Evolutionary conservation across 768 basidiomycete genomes (phyloP), one percentile per base, ranked within the genome.

Genomic region (Hericium coralloides): DNA sequence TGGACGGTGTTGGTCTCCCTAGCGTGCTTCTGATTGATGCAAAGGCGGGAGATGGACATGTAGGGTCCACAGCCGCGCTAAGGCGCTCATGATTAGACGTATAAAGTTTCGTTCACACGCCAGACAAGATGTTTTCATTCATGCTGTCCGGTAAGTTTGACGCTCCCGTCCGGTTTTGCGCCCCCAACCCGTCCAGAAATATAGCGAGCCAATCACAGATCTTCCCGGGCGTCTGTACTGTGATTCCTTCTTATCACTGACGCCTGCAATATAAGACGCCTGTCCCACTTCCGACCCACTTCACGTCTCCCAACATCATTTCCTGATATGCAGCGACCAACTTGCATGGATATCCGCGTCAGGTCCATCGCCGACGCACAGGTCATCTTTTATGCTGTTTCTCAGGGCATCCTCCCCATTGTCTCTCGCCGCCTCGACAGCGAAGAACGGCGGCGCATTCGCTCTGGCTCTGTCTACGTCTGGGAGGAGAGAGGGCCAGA

Each of bases 401-500:
- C 74, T 8, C 72, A 78, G 8, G 69, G 75, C 10, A 66, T 79
- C 1, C 74, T 87, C 15, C 83, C 81, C 31, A 87, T 89, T 73
- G 81, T 90, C 52, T 72, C 80, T 23, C 79, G 85, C 56, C 81
- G 89, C 41, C 76, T 92, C 53, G 86, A 88, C 70, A 81, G 84
- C 15, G 87, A 88, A 53, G 89, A 91, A 67, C 76, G 88, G 39
- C 78, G 87, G 12, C 72, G 75, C 41, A 87, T 91, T 52, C 62
- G 72, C n/a, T 79, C 87, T 0, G 89, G 89, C 14, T 81, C 79
- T 57, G 83, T 91, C 37, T 92, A 82, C 61, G 87, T 92, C 39
- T 92, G 89, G 89, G 87, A 91, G 66, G 89, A 92, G 67, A 77
- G 89, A 56, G 83, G 83, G 5, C 77, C 84, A 14, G 81, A 80